phyloP scores from a whole-genome alignment of 2,329 filamentous ascomycete genomes.

The Akanthomyces uredinophilus region DNA sequence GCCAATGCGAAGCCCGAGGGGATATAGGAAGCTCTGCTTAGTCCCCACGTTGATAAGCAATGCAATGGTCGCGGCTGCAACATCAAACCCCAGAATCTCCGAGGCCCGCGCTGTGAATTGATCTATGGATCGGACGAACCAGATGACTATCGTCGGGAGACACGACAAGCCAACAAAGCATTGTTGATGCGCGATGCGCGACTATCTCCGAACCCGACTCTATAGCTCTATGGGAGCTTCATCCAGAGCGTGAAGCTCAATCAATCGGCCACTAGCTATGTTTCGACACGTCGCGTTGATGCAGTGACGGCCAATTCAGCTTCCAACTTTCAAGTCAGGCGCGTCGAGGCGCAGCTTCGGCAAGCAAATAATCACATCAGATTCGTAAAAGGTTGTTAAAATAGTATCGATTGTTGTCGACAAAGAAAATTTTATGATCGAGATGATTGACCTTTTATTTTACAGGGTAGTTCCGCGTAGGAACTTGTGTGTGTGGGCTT shows the following conservation, averaged over 20 bases:
- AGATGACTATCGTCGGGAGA: neutral
- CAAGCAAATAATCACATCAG: neutral
- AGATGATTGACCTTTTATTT: slow-evolving; percentile 40
- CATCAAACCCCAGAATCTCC: neutral
- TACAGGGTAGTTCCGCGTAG: slow-evolving; percentile 35
- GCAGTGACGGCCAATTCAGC: neutral
- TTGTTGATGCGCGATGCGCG: neutral
- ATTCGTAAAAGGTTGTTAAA: neutral
- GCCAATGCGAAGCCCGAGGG: neutral
- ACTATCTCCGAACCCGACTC: neutral
- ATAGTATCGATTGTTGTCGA: slow-evolving; percentile 15
- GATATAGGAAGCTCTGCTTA: neutral
- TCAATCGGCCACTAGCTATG: neutral
- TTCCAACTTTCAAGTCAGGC: neutral
- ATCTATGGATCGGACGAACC: too few species aligned
- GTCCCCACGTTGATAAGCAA: neutral
- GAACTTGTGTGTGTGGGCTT: slow-evolving; percentile 26
- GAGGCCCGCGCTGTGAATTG: neutral
- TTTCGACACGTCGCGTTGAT: neutral
- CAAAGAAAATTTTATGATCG: slow-evolving; percentile 29
- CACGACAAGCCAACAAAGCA: too few species aligned
- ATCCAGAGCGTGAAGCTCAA: neutral
- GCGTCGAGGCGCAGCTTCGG: neutral
- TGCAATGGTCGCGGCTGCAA: neutral
- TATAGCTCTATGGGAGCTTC: neutral